Conservation (phyloP, 805 yeast species). For the Lipomyces kockii region DNA sequence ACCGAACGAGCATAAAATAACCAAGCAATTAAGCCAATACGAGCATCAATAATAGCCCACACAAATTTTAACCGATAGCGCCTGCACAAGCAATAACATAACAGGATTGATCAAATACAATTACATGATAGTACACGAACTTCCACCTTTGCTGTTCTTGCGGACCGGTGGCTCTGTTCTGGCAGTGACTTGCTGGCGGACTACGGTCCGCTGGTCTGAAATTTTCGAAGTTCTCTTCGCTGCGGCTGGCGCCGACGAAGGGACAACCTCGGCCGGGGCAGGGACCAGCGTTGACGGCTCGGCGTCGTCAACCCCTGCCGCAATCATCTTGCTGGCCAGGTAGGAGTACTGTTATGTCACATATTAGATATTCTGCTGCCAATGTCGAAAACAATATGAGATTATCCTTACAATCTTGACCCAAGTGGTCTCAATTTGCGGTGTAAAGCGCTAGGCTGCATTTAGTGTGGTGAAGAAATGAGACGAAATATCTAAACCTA, state of each 20-base stretch:
- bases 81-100: neutral
- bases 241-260: too few relatives aligned
- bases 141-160: too few relatives aligned
- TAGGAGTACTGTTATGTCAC: constrained; percentile 37
- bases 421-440: constrained; percentile 41
- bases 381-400: neutral
- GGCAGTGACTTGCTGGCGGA: too few relatives aligned
- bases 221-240: too few relatives aligned
- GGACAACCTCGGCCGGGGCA: too few relatives aligned
- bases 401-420: constrained; percentile 32
- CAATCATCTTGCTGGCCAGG: constrained; percentile 41
- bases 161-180: neutral
- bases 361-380: neutral
- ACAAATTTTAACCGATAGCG: neutral
- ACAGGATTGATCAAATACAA: neutral
- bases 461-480: neutral
- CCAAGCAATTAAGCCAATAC: neutral
- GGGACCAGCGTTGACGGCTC: neutral
- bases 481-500: constrained; percentile 5
- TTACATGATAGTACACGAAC: neutral
- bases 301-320: constrained; percentile 25
- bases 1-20: neutral
- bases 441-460: constrained; percentile 27
- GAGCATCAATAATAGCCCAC: neutral
- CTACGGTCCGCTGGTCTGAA: neutral